Evolutionary conservation across 306 rosid genomes (phyloP).

Genomic region (Glycine tomentella): DNA sequence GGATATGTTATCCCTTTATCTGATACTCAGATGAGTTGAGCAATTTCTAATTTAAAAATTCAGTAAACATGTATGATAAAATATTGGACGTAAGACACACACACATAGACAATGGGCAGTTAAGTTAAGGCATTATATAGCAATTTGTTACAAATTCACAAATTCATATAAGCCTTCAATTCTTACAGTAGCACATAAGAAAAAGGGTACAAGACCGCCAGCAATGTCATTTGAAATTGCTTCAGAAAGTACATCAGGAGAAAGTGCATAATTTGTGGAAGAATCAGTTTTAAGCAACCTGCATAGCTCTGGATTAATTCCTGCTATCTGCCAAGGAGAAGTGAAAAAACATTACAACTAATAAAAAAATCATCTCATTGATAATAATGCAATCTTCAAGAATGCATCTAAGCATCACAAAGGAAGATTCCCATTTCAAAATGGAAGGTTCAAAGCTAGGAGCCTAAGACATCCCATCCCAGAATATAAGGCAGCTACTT

Average conservation of each 20-base stretch:
- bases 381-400: conserved; percentile 23
- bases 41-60: background rate
- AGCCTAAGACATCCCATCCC: too few relatives aligned
- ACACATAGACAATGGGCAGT: conserved; percentile 18
- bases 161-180: conserved; percentile 34
- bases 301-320: conserved; percentile 85
- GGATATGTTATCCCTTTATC: conserved; percentile 26
- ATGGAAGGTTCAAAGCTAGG: too few relatives aligned
- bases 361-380: conserved; percentile 5
- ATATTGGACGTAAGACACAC: conserved; percentile 16
- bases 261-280: conserved; percentile 76
- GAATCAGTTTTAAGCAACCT: conserved; percentile 73
- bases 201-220: conserved; percentile 78
- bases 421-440: background rate
- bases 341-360: conserved; percentile 32
- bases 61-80: background rate
- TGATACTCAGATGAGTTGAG: background rate
- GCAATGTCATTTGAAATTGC: conserved; percentile 72
- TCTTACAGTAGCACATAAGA: conserved; percentile 93
- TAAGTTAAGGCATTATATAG: conserved; percentile 26
- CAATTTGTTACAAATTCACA: background rate
- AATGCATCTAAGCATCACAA: conserved; percentile 27
- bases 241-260: conserved; percentile 71
- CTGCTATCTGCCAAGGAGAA: conserved; percentile 74
- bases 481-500: too few relatives aligned